phyloP scores from a whole-genome alignment of 441 rosid genomes.

The Eugenia klotzschiana region DNA sequence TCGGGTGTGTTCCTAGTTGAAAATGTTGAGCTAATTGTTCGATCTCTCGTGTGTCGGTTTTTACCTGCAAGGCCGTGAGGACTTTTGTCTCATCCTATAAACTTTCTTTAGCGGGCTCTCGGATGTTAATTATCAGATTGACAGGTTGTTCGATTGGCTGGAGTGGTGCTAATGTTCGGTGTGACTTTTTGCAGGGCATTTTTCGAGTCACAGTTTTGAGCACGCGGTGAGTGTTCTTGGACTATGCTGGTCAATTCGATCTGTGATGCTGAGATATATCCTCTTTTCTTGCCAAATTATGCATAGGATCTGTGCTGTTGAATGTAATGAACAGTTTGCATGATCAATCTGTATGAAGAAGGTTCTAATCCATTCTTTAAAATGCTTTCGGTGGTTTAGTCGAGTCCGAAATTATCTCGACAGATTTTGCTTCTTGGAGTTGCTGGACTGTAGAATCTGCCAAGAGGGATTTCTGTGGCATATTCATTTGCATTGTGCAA shows the following conservation, averaged over 20 bases:
- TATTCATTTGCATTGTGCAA: not conserved
- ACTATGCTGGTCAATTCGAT: not conserved
- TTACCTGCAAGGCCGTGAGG: not conserved
- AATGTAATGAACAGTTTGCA: not conserved
- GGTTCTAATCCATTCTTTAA: not conserved
- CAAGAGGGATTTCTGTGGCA: not conserved
- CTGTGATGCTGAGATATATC: not conserved
- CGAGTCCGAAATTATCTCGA: not conserved
- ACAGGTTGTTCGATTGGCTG: not conserved
- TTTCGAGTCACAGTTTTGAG: slow-evolving; percentile 33
- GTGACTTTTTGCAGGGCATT: slow-evolving; percentile 28
- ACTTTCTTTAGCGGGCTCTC: not conserved
- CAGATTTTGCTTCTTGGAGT: not conserved
- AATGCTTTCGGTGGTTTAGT: not conserved
- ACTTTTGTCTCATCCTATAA: not conserved
- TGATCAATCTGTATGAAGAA: not conserved
- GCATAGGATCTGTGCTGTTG: not conserved
- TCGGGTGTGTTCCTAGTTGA: not conserved
- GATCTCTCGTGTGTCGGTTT: not conserved
- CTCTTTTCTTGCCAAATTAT: not conserved
- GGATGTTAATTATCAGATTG: not conserved
- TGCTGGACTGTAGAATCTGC: not conserved
- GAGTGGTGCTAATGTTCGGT: not conserved
- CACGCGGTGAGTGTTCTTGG: slow-evolving; percentile 31
- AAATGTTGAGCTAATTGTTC: not conserved